Evolutionary conservation across 1,284 basidiomycete genomes (phyloP), one percentile per base, ranked within the genome.

Genomic region (Moesziomyces antarcticus): DNA sequence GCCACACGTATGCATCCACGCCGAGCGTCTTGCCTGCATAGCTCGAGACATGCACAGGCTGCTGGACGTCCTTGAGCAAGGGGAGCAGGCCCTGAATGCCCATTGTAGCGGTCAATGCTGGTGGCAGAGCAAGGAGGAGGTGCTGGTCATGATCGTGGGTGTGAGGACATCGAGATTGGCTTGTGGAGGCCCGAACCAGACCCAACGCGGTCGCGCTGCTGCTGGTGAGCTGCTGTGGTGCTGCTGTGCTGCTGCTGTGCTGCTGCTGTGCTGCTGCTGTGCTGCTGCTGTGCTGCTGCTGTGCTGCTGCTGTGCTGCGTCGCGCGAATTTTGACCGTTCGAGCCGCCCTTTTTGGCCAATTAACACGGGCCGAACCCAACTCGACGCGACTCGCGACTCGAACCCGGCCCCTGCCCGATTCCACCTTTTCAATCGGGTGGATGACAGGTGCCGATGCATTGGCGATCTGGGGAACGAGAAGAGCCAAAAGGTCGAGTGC

Each of bases 71-170:
- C 87, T 95, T 97, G 78, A 99, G 89, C 33, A 96, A 88, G 25
- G 94, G 93, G 35, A 99, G 86, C 40, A 99, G 89, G n/a, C 96
- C 96, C 69, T 91, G 89, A 67, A 99, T 97, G 45, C 95, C 96
- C 80, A 82, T 82, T 20, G 16, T 54, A 49, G 48, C 46, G 48
- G 18, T 18, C 16, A 42, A 13, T 8, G 33, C n/a, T 27, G 4
- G 6, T 20, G 16, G 37, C 24, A 37, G 7, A 35, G 40, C n/a
- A 41, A 43, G 30, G 30, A 33, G 10, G 11, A 33, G 30, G 30
- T 33, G 30, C 30, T 33, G 1, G 30, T 11, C 30, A 33, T 33
- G 30, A 33, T 33, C 30, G 30, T 33, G 30, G 10, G 30, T 13
- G 30, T 33, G 30, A 33, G 11, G 37, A 14, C 37, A 6, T 40